phyloP scores from a whole-genome alignment of 2,329 filamentous ascomycete species.

The Fusarium dlaminii region DNA sequence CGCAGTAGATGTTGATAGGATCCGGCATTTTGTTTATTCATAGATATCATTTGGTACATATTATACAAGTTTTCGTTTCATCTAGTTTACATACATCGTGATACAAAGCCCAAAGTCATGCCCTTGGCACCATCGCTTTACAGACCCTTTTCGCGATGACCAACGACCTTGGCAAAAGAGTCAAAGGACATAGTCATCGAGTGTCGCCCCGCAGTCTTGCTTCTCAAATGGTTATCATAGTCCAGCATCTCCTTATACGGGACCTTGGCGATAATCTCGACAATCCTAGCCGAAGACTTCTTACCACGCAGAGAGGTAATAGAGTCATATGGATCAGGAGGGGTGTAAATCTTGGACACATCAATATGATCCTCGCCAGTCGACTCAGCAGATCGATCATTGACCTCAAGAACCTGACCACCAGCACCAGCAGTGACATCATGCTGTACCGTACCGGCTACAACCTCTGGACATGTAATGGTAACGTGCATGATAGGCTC shows the following conservation, averaged over 20 bases:
- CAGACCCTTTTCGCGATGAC: constrained; percentile 61
- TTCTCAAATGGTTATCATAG: constrained; percentile 88
- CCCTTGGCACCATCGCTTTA: constrained; percentile 25
- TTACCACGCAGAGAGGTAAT: constrained; percentile 65
- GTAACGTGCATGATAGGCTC: constrained; percentile 94
- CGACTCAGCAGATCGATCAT: constrained; percentile 57
- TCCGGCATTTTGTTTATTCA: neutral
- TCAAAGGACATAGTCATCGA: constrained; percentile 68
- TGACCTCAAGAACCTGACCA: constrained; percentile 78
- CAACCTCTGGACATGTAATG: constrained; percentile 85
- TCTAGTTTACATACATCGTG: constrained; percentile 15
- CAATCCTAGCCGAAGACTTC: constrained; percentile 59
- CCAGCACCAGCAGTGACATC: constrained; percentile 79
- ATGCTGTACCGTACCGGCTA: constrained; percentile 83
- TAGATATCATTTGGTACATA: neutral
- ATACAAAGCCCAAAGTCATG: neutral
- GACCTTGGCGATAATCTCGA: constrained; percentile 83
- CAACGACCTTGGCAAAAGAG: constrained; percentile 65
- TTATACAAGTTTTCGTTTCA: neutral
- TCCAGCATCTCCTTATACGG: constrained; percentile 97
- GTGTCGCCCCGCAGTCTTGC: constrained; percentile 84
- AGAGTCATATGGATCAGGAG: constrained; percentile 81
- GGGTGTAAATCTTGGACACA: constrained; percentile 80
- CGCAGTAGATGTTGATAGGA: neutral
- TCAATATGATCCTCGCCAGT: constrained; percentile 65